These are phyloP conservation scores for Eucalyptus microcorys DNA, from an alignment of 345 rosid genomes.

Conservation along the genomic window DNA sequence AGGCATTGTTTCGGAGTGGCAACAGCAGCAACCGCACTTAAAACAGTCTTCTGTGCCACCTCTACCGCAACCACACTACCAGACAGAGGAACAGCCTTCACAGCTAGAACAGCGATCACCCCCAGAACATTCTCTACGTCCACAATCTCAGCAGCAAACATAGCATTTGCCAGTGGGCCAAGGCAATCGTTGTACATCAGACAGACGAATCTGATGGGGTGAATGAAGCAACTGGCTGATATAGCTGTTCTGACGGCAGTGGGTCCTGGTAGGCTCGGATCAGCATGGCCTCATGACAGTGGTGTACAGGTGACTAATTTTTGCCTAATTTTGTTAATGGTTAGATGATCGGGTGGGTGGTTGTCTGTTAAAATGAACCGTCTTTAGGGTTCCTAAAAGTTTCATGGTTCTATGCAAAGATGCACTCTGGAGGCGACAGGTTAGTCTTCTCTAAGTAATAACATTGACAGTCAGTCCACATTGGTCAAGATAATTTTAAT, in stretches of 20 bases:
- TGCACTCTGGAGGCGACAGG: neutral
- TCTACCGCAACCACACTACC: slow-evolving; percentile 35
- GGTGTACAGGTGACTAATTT: slow-evolving; percentile 57
- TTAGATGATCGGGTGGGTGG: neutral
- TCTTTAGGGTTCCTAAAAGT: neutral
- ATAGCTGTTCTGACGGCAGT: slow-evolving; percentile 28
- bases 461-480: neutral
- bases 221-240: slow-evolving; percentile 40
- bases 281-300: slow-evolving; percentile 46
- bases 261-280: slow-evolving; percentile 32
- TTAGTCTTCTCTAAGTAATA: neutral
- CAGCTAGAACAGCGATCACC: neutral
- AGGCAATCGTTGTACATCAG: slow-evolving; percentile 39
- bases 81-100: slow-evolving; percentile 32
- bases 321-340: neutral
- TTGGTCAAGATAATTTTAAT: neutral
- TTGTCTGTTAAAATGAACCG: neutral
- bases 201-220: slow-evolving; percentile 46
- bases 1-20: slow-evolving; percentile 24
- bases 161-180: slow-evolving; percentile 53
- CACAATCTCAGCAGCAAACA: slow-evolving; percentile 43
- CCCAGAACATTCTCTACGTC: slow-evolving; percentile 14
- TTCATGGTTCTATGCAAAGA: neutral
- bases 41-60: slow-evolving; percentile 28
- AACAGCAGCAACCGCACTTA: slow-evolving; percentile 29